Base-by-base conservation (phyloP, 192 early-diverging fungal genomes). In the Backusella morwellensis region DNA sequence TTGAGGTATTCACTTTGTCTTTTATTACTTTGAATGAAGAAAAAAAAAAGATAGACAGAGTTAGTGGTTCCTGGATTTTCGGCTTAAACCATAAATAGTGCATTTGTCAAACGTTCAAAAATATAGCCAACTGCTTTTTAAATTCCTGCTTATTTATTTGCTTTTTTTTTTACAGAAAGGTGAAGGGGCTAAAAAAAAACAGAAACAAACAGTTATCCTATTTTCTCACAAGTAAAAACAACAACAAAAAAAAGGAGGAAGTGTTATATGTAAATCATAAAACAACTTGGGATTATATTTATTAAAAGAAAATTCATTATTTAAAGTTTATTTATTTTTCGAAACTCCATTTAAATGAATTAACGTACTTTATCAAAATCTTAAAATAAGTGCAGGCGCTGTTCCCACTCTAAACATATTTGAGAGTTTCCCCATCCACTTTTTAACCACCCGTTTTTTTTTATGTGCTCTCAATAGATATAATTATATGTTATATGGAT, bases 1-100 rank as follows among this genome's bases (percentile, higher is more conserved):
- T 50, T 50, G 47, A 50, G 15, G 14, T 21, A 52, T 4, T 19
- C 21, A 23, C 2, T 32, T 32, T 3, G 32, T 6, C 50, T 56
- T 23, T 63, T 63, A 29, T 63, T 59, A 23, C 23, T 29, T 59
- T 63, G 3, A 63, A 11, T 26, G 21, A 50, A 50, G 8, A 21
- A 9, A 26, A 56, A 54, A 54, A 56, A 59, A 63, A 14, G 56
- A 29, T 29, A 2, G 8, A 14, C 26, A 26, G 21, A 14, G 29
- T 63, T 63, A 63, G 56, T 63, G 56, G 56, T 63, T 63, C 56
- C 56, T 63, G 56, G 23, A 63, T 26, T 29, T 29, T 63, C 56
- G 56, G 56, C 56, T 63, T 63, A 63, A 29, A 63, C 56, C 26
- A 63, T 14, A 63, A 63, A 29, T 63, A 63, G 56, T 29, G 23